A percentile compares a stretch with the other conserved stretches of the same genome.
Conservation (phyloP, 78 protist species). For the Dictyostelium brefeldianum region DNA sequence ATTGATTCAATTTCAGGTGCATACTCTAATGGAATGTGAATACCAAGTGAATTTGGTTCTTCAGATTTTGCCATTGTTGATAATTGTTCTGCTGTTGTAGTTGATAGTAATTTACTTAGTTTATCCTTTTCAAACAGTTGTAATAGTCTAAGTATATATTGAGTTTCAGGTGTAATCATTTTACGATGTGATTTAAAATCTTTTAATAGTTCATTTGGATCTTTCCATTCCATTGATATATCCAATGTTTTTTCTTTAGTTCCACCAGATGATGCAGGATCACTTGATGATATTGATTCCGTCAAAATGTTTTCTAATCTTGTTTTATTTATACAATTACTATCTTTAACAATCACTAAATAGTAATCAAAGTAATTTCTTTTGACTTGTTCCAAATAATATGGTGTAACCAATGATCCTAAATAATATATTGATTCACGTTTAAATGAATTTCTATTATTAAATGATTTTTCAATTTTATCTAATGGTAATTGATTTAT, state of each 20-base stretch:
- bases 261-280: background rate
- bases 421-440: constrained; percentile 1
- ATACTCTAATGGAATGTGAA: background rate
- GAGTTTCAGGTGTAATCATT: constrained; percentile 1
- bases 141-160: background rate
- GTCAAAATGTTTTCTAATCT: background rate
- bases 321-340: background rate
- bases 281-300: background rate
- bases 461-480: background rate
- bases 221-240: constrained; percentile 2
- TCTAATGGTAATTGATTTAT: constrained; percentile 20
- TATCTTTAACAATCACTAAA: constrained; percentile 2
- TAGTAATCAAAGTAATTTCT: constrained; percentile 23
- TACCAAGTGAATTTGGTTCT: constrained; percentile 4
- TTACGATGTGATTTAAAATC: background rate
- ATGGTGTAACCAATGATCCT: constrained; percentile 37
- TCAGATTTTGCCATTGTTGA: background rate
- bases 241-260: constrained; percentile 3
- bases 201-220: background rate
- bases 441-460: background rate
- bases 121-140: background rate
- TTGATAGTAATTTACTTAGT: background rate
- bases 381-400: background rate
- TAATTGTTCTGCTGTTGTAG: background rate
- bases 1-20: constrained; percentile 56